Percentiles rank a stretch among this genome's conserved stretches.
phyloP scores from a whole-genome alignment of 2,329 filamentous ascomycete species.

The Cercospora sp. region DNA sequence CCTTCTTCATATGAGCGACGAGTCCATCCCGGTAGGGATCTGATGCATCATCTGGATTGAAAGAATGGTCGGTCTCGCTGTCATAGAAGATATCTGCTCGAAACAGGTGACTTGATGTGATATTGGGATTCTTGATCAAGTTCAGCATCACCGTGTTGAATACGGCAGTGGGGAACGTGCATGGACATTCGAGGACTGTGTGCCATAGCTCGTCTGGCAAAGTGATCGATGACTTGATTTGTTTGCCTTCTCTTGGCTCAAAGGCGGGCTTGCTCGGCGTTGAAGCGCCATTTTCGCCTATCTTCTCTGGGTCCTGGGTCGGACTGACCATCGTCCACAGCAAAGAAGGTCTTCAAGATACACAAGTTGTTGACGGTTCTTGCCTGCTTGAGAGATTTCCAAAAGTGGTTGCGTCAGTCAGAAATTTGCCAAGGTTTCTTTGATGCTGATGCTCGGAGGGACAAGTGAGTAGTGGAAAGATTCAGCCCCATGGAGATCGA shows the following conservation, averaged over 20 bases:
- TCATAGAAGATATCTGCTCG: constrained; percentile 73
- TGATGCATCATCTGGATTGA: constrained; percentile 25
- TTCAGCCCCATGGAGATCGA: background rate
- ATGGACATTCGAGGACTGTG: constrained; percentile 41
- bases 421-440: background rate
- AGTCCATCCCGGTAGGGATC: constrained; percentile 12
- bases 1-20: constrained; percentile 49
- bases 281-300: background rate
- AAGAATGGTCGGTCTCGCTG: constrained; percentile 43
- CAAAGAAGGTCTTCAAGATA: background rate
- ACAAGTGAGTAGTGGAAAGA: background rate
- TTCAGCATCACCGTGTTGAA: constrained; percentile 72
- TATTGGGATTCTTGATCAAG: constrained; percentile 74
- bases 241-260: constrained; percentile 39
- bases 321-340: background rate
- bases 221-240: constrained; percentile 21
- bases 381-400: background rate
- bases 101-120: constrained; percentile 76
- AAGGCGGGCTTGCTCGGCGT: constrained; percentile 26
- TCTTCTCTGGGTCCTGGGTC: background rate
- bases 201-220: constrained; percentile 35
- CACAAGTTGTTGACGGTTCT: background rate
- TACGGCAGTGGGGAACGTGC: constrained; percentile 62
- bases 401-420: background rate
- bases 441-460: background rate